Conservation (phyloP, 306 rosid species). For the Ziziphus jujuba region DNA sequence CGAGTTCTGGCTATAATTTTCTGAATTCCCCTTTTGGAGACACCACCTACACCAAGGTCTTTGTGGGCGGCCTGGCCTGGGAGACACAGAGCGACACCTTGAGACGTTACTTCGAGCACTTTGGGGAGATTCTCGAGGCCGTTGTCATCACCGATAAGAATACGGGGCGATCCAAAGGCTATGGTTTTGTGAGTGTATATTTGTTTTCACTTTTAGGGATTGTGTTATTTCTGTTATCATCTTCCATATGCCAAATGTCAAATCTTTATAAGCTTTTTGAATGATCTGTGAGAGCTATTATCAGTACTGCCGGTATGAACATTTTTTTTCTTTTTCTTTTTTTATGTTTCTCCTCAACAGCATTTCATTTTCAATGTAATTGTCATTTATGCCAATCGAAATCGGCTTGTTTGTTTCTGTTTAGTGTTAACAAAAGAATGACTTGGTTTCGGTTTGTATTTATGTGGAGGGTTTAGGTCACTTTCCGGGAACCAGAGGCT, state of each 20-base stretch:
- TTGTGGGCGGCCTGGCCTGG: conserved; percentile 98
- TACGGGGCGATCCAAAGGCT: conserved; percentile 95
- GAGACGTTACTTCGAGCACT: conserved; percentile 81
- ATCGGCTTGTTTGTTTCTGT: background rate
- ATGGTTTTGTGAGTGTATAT: conserved; percentile 86
- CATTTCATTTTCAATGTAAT: background rate
- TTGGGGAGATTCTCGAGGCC: conserved; percentile 92
- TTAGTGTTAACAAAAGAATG: conserved; percentile 37
- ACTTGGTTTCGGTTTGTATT: conserved; percentile 60
- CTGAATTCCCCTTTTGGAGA: conserved; percentile 85
- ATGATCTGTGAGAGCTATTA: background rate
- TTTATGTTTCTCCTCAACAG: background rate
- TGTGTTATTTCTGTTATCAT: background rate
- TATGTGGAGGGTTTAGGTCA: conserved; percentile 98
- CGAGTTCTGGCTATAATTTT: conserved; percentile 77
- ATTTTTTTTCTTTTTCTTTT: background rate
- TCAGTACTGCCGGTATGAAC: too few relatives aligned
- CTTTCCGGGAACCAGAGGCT: conserved; percentile 94
- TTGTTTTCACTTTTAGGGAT: conserved; percentile 24
- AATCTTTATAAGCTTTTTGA: background rate
- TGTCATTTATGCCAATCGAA: background rate
- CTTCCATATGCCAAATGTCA: background rate
- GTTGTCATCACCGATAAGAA: conserved; percentile 92
- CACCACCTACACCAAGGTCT: conserved; percentile 90
- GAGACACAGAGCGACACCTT: conserved; percentile 92